Evolutionary conservation across 2,329 filamentous ascomycete genomes (phyloP), one percentile per base, ranked within the genome.

Genomic region (Penicillium sp.): DNA sequence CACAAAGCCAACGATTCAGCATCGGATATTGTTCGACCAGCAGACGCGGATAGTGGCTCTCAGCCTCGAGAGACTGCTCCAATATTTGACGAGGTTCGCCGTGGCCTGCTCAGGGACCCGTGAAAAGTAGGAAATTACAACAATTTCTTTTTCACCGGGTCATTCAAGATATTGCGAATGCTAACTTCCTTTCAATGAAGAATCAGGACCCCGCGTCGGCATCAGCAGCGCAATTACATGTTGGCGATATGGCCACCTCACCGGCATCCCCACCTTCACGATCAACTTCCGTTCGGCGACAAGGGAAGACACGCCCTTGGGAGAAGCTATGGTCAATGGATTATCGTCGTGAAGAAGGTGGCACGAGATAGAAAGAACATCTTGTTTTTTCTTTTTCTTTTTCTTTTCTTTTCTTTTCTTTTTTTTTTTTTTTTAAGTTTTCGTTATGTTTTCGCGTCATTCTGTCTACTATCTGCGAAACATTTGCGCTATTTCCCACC

Each of bases 21-120:
- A 10, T 64, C 67, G 11, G 73, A 77, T 53, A 68, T 71, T 29
- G 66, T 67, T 23, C 68, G 72, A 24, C 66, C 68, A 16, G 66
- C 68, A 14, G 72, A 76, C 45, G 68, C 66, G 28, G 74, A 76
- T 50, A 44, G 66, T 49, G 60, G 65, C 55, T 65, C 65, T 34
- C 67, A 67, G 58, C 66, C 63, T 48, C 69, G 74, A 54, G 76
- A 76, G 59, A 61, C 74, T 57, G 74, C 67, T 37, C 71, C 70
- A 48, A 70, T 75, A 39, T 75, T 75, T 66, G 75, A 79, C 61
- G 75, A 79, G 76, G 77, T 79, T 76, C 76, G 77, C 72, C 75
- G 73, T 68, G 75, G 78, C 68, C 70, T 75, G 52, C 71, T 75
- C 65, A 70, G 71, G 57, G 75, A 75, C 64, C 72, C 75, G 58